These are phyloP conservation scores for Yarrowia sp. DNA, from an alignment of 805 yeast species.

Conservation along the genomic window DNA sequence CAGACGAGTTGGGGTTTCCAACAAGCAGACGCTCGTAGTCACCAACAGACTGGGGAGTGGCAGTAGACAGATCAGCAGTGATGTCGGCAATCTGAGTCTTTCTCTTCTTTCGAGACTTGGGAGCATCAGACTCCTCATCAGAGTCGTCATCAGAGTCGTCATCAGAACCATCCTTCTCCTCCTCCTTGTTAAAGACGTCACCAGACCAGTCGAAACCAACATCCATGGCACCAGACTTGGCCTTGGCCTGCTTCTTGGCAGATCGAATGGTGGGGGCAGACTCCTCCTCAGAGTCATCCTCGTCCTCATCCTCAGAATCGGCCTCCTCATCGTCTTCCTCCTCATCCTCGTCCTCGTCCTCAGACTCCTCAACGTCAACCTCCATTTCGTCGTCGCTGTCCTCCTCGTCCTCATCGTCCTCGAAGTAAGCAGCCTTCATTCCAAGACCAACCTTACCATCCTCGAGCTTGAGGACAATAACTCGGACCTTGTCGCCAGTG, in stretches of 20 bases:
- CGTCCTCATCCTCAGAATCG: slow-evolving; percentile 40
- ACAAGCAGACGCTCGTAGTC: slow-evolving; percentile 91
- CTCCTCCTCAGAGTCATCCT: slow-evolving; percentile 38
- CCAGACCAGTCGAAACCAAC: slow-evolving; percentile 97
- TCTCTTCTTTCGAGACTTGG: slow-evolving; percentile 38
- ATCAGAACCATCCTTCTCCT: slow-evolving; percentile 39
- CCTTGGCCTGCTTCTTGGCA: neutral
- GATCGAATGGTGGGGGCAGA: slow-evolving; percentile 36
- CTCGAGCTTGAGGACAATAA: slow-evolving; percentile 66
- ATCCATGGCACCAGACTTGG: slow-evolving; percentile 56
- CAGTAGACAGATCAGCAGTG: slow-evolving; percentile 77
- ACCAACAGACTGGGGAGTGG: slow-evolving; percentile 85
- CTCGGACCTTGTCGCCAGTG: slow-evolving; percentile 89
- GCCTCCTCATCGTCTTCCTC: slow-evolving; percentile 38
- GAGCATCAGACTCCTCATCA: slow-evolving; percentile 50
- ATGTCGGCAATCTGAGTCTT: slow-evolving; percentile 64
- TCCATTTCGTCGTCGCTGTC: slow-evolving; percentile 32
- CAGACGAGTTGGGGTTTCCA: slow-evolving; percentile 91
- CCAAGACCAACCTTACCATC: slow-evolving; percentile 73
- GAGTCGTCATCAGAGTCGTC: slow-evolving; percentile 55
- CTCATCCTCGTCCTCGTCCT: slow-evolving; percentile 33
- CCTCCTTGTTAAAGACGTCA: slow-evolving; percentile 66
- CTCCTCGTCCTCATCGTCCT: slow-evolving; percentile 39
- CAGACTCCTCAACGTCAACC: slow-evolving; percentile 32
- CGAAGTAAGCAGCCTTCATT: slow-evolving; percentile 90